These are phyloP conservation scores for Lepidium aucheri DNA, from an alignment of 345 rosid genomes.

Conservation along the genomic window DNA sequence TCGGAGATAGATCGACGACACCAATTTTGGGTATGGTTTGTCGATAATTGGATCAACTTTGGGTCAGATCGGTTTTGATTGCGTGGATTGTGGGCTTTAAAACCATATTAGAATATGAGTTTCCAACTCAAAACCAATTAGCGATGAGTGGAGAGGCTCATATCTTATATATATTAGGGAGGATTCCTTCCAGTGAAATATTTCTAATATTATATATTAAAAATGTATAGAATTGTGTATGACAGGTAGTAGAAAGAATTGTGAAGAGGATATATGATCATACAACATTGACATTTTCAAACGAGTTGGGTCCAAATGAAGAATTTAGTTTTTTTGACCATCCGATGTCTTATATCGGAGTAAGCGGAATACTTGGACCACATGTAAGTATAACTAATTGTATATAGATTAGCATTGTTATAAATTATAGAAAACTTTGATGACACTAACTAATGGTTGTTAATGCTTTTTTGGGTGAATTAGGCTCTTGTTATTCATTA, in stretches of 20 bases:
- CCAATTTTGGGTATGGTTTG: too few relatives aligned
- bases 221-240: neutral
- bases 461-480: constrained; percentile 37
- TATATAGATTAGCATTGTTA: neutral
- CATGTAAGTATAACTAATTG: constrained; percentile 29
- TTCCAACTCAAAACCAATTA: too few relatives aligned
- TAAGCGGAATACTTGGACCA: constrained; percentile 43
- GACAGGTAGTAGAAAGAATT: constrained; percentile 28
- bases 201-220: too few relatives aligned
- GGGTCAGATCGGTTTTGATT: too few relatives aligned
- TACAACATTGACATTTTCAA: constrained; percentile 47
- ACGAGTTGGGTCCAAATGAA: constrained; percentile 43
- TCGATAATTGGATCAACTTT: too few relatives aligned
- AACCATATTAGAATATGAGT: too few relatives aligned
- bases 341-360: constrained; percentile 42
- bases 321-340: constrained; percentile 51
- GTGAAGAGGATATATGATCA: constrained; percentile 24
- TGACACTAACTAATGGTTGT: neutral
- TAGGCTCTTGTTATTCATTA: constrained; percentile 68
- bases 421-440: neutral
- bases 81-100: too few relatives aligned
- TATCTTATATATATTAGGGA: too few relatives aligned
- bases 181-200: too few relatives aligned
- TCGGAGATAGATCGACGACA: too few relatives aligned
- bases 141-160: too few relatives aligned